Base-by-base conservation (phyloP, 140 eudicot species). In the Stevia rebaudiana region DNA sequence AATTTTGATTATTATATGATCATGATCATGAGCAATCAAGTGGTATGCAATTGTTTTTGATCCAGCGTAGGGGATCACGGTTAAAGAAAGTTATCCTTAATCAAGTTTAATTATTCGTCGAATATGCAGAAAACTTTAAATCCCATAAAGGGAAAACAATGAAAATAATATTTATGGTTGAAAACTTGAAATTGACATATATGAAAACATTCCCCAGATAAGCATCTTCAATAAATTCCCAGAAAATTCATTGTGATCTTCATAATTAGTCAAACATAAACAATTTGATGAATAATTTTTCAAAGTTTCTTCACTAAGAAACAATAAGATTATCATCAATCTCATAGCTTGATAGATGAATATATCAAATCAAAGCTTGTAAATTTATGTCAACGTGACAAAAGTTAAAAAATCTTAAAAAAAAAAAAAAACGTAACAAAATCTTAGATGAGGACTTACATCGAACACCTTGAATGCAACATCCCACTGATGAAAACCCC, bases 401-500 rank as follows among this genome's bases (percentile, higher is more conserved):
- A 33, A 4, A 33, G 37, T 33, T 33, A 33, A 3, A 3, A 33
- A 33, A 33, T 33, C 37, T 4, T 33, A 33, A 7, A 12, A 12
- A 1, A n/a, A n/a, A 46, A 0, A 46, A 0, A 22, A 46, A 46
- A 46, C 5, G 17, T 6, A 46, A 24, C 11, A 6, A 54, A 25
- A 25, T 11, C 3, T 43, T 24, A 37, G 33, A 7, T 39, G 71
- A 62, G 63, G 75, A 81, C 95, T 84, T 79, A 87, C 95, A 49
- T 83, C 74, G 33, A 83, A 72, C 55, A 87, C 83, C 52, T 73
- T 79, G 75, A 87, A 84, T 25, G 80, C 64, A 68, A 87, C 92
- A 59, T 87, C 86, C 88, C 92, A 87, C 17, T 77, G 94, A 87
- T 77, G 84, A 77, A 81, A 87, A 3, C 69, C 68, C 31, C 83